Base-by-base conservation (phyloP, 768 basidiomycete species). In the Megacollybia marginata region DNA sequence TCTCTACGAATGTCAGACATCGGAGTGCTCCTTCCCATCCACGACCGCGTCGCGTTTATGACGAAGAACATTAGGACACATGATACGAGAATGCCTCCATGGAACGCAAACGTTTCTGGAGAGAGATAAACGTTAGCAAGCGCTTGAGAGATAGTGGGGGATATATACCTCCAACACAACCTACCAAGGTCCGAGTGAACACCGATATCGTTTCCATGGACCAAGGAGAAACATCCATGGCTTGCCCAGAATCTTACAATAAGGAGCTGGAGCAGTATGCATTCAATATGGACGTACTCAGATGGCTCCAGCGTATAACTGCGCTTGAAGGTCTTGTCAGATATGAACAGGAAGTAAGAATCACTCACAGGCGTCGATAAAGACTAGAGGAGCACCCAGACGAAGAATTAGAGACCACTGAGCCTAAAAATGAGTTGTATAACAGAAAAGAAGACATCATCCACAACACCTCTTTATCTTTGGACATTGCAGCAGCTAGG, bases 281-380 rank as follows among this genome's bases (percentile, higher is more conserved):
- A 28, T 34, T 15, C n/a, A 32, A 19, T 48, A 55, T 50, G 11
- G n/a, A 57, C 73, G 4, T 57, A 85, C 84, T 75, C 1, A 87
- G 68, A 54, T 87, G 78, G 33, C 81, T 80, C 85, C 86, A 91
- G 55, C 88, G 71, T 48, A 91, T 88, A 62, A 88, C 88, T 90
- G 52, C 33, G 15, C 13, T 13, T 18, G 18, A 18, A 40, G 8
- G 2, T 40, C 38, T 15, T 44, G 49, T 38, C 33, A 50, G 49
- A 33, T 15, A 45, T 9, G 12, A 33, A 36, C 13, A 12, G 45
- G 48, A 42, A 54, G 31, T 47, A 33, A 34, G 48, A 50, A 54
- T 28, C 28, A 71, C 85, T 47, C 61, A 91, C 88, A 89, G 3
- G 86, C 82, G 67, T 91, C 88, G 10, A 88, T 64, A 16, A 79